These are phyloP conservation scores for Triticum dicoccoides DNA, from an alignment of 176 grass and related monocot genomes.

Conservation along the genomic window DNA sequence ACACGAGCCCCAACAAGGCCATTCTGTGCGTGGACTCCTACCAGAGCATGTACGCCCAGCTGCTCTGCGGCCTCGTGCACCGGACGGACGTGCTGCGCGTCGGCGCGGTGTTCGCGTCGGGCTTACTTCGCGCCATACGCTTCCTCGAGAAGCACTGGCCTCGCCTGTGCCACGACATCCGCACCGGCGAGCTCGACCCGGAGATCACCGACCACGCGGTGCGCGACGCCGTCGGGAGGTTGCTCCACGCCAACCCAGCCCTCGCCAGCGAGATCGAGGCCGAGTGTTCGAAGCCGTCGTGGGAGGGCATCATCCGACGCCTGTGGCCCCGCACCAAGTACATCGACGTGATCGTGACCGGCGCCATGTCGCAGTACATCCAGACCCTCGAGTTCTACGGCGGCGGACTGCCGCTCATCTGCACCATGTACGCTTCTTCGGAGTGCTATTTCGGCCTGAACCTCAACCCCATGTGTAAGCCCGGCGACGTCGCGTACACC, in stretches of 20 bases:
- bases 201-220: constrained; percentile 70
- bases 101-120: constrained; percentile 88
- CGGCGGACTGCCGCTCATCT: constrained; percentile 66
- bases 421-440: constrained; percentile 96
- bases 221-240: constrained; percentile 53
- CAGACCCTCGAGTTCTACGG: constrained; percentile 89
- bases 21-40: constrained; percentile 88
- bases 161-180: constrained; percentile 76
- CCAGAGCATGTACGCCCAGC: constrained; percentile 97
- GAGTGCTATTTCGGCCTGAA: constrained; percentile 98
- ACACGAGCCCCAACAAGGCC: constrained; percentile 88
- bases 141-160: constrained; percentile 94
- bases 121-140: constrained; percentile 83
- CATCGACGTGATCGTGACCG: constrained; percentile 95
- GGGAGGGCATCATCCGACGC: constrained; percentile 77
- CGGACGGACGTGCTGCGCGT: constrained; percentile 79
- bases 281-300: constrained; percentile 63
- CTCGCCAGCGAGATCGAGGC: constrained; percentile 64
- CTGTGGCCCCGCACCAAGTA: constrained; percentile 95
- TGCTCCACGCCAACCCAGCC: constrained; percentile 57
- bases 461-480: constrained; percentile 89
- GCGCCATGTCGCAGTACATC: constrained; percentile 98
- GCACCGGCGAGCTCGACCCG: constrained; percentile 57
- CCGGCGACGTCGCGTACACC: constrained; percentile 80
- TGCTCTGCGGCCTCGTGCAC: constrained; percentile 84